Base-by-base conservation (phyloP, 306 rosid species). In the Vigna radiata region DNA sequence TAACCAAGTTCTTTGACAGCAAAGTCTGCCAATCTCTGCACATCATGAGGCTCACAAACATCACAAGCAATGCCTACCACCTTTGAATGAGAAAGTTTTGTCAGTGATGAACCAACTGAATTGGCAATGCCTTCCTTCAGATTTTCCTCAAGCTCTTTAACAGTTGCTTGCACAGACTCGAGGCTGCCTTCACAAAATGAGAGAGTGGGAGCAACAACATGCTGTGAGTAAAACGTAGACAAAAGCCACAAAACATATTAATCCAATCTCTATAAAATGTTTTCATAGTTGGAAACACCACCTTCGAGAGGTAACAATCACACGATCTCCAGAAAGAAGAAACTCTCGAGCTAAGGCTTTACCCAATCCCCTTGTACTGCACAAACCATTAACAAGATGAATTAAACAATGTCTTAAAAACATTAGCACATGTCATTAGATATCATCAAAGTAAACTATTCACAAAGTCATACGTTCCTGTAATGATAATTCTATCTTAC, bases 301-400 rank as follows among this genome's bases (percentile, higher is more conserved):
- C 98, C 98, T 95, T 71, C 98, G 92, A 76, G 97, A 95, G 77
- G 97, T 89, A 21, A 95, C 88, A 72, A 95, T 82, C 56, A 95
- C 96, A 0, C 82, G 95, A 76, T 95, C 97, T 75, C 97, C 97
- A 0, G 97, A 92, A 55, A 92, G 97, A 77, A 95, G 98, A 81
- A 95, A 92, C 79, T 95, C 98, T 13, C 92, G 87, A 13, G 98
- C 98, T 72, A 95, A 90, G 0, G 98, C 98, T 89, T 95, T 95
- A 3, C 98, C 97, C 56, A 95, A 83, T 63, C 98, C 98, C 83
- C 98, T 84, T 63, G 98, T 95, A 81, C 98, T 95, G 95, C 53
- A 77, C 73, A 76, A 56, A 39, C 18, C 77, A 89, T 80, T 68
- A 31, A 75, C 77, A 70, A 77, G 67, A 82, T 41, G 17, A 63